Percentiles rank a stretch among this genome's conserved stretches.
These are phyloP conservation scores for Acorus calamus DNA, from an alignment of 106 monocot species.

Conservation along the genomic window DNA sequence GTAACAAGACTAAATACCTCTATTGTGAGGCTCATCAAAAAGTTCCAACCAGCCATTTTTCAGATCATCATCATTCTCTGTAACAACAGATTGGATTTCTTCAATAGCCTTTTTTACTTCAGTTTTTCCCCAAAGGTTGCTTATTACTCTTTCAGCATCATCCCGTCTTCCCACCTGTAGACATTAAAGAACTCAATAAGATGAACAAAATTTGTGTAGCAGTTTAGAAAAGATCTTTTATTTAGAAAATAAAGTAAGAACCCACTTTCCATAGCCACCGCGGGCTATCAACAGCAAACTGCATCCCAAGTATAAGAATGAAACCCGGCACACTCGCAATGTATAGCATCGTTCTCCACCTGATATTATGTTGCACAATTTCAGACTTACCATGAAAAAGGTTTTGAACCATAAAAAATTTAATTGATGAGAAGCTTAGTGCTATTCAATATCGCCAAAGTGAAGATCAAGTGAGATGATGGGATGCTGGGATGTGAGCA, in stretches of 20 bases:
- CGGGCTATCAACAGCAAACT: slow-evolving; percentile 89
- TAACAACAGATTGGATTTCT: slow-evolving; percentile 60
- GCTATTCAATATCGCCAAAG: too few relatives aligned
- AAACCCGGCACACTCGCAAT: slow-evolving; percentile 56
- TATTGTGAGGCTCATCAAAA: slow-evolving; percentile 50
- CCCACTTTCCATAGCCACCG: slow-evolving; percentile 89
- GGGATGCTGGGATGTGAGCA: too few relatives aligned
- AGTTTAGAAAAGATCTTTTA: too few relatives aligned
- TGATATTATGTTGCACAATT: slow-evolving; percentile 2
- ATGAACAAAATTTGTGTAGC: too few relatives aligned
- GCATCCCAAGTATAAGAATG: slow-evolving; percentile 70
- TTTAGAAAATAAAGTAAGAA: neutral
- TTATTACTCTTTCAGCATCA: slow-evolving; percentile 51
- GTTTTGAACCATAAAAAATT: too few relatives aligned
- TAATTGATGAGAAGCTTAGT: too few relatives aligned
- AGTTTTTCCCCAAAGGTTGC: slow-evolving; percentile 43
- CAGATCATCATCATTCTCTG: slow-evolving; percentile 11
- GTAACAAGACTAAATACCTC: slow-evolving; percentile 27
- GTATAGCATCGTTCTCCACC: slow-evolving; percentile 81
- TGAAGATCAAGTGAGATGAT: too few relatives aligned
- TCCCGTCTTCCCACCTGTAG: slow-evolving; percentile 55
- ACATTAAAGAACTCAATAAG: neutral
- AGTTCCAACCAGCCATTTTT: slow-evolving; percentile 56
- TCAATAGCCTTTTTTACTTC: slow-evolving; percentile 61
- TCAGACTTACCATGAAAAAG: too few relatives aligned